Base-by-base conservation (phyloP, 305 asterid species). In the Fraxinus sp. region DNA sequence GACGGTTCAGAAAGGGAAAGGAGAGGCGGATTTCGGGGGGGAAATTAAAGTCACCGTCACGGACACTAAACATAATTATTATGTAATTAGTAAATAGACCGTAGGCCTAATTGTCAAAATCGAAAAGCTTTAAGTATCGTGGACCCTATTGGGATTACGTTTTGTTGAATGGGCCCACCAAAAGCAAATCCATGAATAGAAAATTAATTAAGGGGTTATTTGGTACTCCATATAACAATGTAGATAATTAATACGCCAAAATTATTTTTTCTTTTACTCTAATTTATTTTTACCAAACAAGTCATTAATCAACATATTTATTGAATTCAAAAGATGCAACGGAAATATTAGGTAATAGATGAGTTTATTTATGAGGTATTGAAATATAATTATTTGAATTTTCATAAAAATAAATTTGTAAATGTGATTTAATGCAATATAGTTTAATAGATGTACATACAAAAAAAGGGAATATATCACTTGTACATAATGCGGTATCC, bases 41-140 rank as follows among this genome's bases (percentile, higher is more conserved):
- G 71, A 14, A 83, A 71, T 85, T 85, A 83, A 78, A 86, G 93
- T 91, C 91, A 86, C 89, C 91, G 93, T 90, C 89, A 84, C 86
- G 79, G 86, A 84, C 96, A 90, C 89, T 66, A 66, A 30, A 16
- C 41, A 28, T 70, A 30, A 71, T 71, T 71, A 71, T 71, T 30
- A 18, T 71, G 76, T 71, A 71, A 71, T 71, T 71, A 32, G 44
- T 28, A 70, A 32, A 30, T 70, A 32, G 76, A 70, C 44, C 24
- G 46, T 71, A n/a, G 26, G 76, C 41, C 76, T 14, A 71, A 70
- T 70, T 70, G 75, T 70, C 73, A 70, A 70, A 7, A 28, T 70
- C 39, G 20, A 68, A 68, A 68, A 26, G 74, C 18, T 68, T 68
- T 0, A 68, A 35, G 76, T 14, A 36, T 70, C 46, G 76, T 32